These are phyloP conservation scores for Didymella arachidicola DNA, from an alignment of 2,329 filamentous ascomycete genomes.

Conservation along the genomic window DNA sequence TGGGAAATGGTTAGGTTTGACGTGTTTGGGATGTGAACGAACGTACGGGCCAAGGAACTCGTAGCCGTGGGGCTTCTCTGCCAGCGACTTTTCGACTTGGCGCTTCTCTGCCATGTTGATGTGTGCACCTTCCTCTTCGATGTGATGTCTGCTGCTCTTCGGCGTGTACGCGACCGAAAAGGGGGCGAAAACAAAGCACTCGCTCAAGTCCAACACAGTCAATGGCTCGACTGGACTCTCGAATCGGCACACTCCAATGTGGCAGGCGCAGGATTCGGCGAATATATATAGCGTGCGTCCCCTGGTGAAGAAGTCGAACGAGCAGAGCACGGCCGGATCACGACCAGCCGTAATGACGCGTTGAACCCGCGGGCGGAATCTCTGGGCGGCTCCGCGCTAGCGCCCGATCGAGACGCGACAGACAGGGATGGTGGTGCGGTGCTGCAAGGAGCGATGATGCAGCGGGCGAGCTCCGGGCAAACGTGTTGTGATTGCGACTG, in stretches of 20 bases:
- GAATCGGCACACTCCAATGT: background rate
- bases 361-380: constrained; percentile 17
- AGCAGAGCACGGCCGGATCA: constrained; percentile 28
- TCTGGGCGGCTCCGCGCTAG: constrained; percentile 9
- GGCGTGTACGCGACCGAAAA: background rate
- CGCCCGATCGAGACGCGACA: constrained; percentile 5
- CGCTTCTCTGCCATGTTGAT: constrained; percentile 40
- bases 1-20: constrained; percentile 46
- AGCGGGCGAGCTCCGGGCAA: constrained; percentile 22
- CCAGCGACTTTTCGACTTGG: constrained; percentile 28
- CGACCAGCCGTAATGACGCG: constrained; percentile 38
- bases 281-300: background rate
- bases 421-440: constrained; percentile 3
- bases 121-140: no score
- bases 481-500: constrained; percentile 32
- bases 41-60: constrained; percentile 53
- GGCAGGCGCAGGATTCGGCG: background rate
- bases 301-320: constrained; percentile 28
- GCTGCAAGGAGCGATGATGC: constrained; percentile 9
- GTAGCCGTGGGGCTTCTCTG: constrained; percentile 49
- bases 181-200: background rate
- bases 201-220: background rate
- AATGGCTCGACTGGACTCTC: background rate
- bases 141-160: no score
- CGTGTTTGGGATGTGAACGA: background rate